Conservation (phyloP, 768 basidiomycete genomes). For the Tremella fuciformis region DNA sequence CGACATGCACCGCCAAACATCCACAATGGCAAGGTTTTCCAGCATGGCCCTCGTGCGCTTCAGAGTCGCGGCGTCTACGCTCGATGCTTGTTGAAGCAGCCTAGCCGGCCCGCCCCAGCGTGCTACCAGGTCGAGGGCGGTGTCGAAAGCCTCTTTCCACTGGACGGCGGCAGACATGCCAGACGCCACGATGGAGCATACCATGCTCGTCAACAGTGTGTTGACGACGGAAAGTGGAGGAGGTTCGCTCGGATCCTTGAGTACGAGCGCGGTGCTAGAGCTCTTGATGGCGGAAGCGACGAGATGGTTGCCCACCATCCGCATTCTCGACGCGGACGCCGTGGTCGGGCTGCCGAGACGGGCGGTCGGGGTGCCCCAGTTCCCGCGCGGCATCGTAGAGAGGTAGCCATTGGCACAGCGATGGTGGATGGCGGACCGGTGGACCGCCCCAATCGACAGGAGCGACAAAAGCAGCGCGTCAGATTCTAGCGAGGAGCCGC, state of each 20-base stretch:
- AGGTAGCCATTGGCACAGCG: conserved; percentile 14
- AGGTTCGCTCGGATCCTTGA: too few relatives aligned
- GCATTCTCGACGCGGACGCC: conserved; percentile 6
- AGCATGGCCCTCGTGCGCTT: conserved; percentile 6
- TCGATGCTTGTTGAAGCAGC: conserved; percentile 13
- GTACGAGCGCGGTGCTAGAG: conserved; percentile 6
- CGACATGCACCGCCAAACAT: conserved; percentile 18
- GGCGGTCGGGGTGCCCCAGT: conserved; percentile 8
- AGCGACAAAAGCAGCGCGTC: conserved; percentile 4
- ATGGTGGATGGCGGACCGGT: conserved; percentile 14
- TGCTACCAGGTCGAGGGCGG: conserved; percentile 7
- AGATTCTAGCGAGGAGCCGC: neutral
- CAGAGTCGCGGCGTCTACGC: neutral
- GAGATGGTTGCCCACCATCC: conserved; percentile 8
- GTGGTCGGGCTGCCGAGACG: neutral
- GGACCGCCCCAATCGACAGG: conserved; percentile 12
- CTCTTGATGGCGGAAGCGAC: conserved; percentile 8
- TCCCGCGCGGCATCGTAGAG: conserved; percentile 3
- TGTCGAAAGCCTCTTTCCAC: conserved; percentile 20
- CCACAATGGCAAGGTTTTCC: conserved; percentile 18
- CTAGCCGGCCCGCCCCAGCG: conserved; percentile 15
- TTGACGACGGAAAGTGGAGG: neutral
- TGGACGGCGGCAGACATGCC: conserved; percentile 1
- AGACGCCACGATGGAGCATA: conserved; percentile 18
- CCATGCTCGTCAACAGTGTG: conserved; percentile 9